Conservation (phyloP, 495 filamentous ascomycete species). For the Penicillium dipodomyicola region DNA sequence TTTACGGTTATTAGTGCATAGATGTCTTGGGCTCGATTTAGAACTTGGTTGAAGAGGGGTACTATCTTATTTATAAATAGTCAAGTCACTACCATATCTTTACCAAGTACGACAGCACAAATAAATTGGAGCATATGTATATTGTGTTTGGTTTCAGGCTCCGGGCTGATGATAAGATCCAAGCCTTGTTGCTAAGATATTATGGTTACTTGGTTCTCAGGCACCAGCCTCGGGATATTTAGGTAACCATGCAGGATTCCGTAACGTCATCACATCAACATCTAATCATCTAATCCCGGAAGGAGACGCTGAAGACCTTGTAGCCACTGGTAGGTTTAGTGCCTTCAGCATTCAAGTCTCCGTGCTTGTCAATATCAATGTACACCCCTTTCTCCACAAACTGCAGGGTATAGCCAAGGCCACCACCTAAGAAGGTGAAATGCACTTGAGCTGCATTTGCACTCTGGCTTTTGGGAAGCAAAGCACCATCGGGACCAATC, state of each 20-base stretch:
- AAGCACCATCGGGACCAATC: slow-evolving; percentile 27
- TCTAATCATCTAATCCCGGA: slow-evolving; percentile 32
- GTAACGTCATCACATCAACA: not conserved
- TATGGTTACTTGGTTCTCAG: not conserved
- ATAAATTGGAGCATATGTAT: not conserved
- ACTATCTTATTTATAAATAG: not conserved
- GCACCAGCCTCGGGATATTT: not conserved
- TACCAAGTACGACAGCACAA: not conserved
- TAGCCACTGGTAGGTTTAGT: slow-evolving; percentile 18
- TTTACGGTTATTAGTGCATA: slow-evolving; percentile 26
- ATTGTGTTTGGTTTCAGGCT: not conserved
- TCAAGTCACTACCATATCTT: no score
- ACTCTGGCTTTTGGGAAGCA: slow-evolving; percentile 22
- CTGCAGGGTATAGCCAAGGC: slow-evolving; percentile 42
- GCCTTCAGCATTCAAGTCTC: slow-evolving; percentile 14
- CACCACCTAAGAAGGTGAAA: slow-evolving; percentile 41
- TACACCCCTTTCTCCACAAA: slow-evolving; percentile 27
- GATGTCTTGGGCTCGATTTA: not conserved
- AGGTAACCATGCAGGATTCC: not conserved
- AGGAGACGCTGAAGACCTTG: slow-evolving; percentile 48
- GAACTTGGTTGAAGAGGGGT: not conserved
- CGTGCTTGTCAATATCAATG: slow-evolving; percentile 26
- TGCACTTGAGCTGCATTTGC: slow-evolving; percentile 34
- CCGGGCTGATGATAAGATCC: not conserved
- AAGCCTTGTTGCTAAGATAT: not conserved